A percentile compares a stretch with the other conserved stretches of the same genome.
phyloP scores from a whole-genome alignment of 2,329 filamentous ascomycete genomes.

The Elsinoe necatrix region DNA sequence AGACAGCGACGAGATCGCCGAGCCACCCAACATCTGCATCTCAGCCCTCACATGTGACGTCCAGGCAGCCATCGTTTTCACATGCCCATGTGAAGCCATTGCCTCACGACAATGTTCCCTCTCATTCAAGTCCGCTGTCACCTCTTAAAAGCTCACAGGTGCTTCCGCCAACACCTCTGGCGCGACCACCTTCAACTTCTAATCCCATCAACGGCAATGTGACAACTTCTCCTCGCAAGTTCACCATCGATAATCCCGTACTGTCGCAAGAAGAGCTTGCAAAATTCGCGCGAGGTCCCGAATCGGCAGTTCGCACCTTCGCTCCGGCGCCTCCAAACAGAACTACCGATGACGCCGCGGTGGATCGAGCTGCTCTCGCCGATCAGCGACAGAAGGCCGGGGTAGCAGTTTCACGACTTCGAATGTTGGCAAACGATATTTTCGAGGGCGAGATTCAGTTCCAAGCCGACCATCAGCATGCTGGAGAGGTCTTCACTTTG shows the following conservation, averaged over 20 bases:
- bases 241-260: constrained; percentile 13
- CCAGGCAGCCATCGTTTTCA: background rate
- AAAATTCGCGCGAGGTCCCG: constrained; percentile 1
- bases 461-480: constrained; percentile 43
- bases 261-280: constrained; percentile 14
- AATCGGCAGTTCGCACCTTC: background rate
- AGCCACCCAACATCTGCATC: background rate
- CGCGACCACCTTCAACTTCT: background rate
- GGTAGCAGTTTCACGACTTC: constrained; percentile 60
- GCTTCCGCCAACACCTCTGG: background rate
- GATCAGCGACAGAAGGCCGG: constrained; percentile 79
- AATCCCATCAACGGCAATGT: background rate
- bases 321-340: background rate
- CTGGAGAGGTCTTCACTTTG: constrained; percentile 50
- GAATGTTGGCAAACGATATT: constrained; percentile 60
- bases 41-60: background rate
- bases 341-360: background rate
- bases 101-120: constrained; percentile 35
- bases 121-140: constrained; percentile 40
- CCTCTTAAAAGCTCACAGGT: background rate
- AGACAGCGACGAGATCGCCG: background rate
- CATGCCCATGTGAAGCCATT: background rate
- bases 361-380: constrained; percentile 30
- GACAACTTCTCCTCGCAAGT: background rate
- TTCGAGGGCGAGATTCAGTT: constrained; percentile 57